Evolutionary conservation across 768 basidiomycete genomes (phyloP), one percentile per base, ranked within the genome.

Genomic region (Panaeolus papilionaceus): DNA sequence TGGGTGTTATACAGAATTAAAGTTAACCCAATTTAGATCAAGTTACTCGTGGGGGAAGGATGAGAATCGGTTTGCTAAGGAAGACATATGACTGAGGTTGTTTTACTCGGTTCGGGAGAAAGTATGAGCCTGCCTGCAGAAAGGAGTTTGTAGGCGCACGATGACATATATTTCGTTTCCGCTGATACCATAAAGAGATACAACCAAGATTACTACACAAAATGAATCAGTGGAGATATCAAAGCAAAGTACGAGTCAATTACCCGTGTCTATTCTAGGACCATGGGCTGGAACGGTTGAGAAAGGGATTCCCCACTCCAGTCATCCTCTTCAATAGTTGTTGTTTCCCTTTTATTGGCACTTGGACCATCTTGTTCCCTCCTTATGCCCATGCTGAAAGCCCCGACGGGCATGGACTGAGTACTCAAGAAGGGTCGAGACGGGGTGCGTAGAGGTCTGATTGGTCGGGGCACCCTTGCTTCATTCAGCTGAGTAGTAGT

Each of bases 361-460:
- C 38, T 61, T 9, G 38, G 26, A 10, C 14, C 44, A 2, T 37
- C 44, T 23, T 61, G 18, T 37, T 40, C 61, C 61, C 39, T 51
- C 33, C 42, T 40, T 39, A 63, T 49, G 40, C 67, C 66, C 64
- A 75, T 66, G 38, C 63, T 39, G 37, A 79, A 70, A 9, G 73
- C 64, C 33, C 75, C 75, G 42, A 39, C 73, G 39, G 83, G 83
- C 62, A 85, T 73, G 51, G 83, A 84, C 38, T 73, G 80, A 6
- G 80, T 80, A 49, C 75, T 71, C 69, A 76, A 64, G 69, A 82
- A 70, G 33, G 74, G 66, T 51, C 77, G 78, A 62, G 75, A 76
- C 9, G 78, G 74, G 63, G 75, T 80, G 66, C 79, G 77, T 38
- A 86, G 75, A 63, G 84, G 78, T 66, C 82, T 86, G 6, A 83